phyloP scores from a whole-genome alignment of 192 early-diverging fungal genomes.

The Glomus cerebriforme region DNA sequence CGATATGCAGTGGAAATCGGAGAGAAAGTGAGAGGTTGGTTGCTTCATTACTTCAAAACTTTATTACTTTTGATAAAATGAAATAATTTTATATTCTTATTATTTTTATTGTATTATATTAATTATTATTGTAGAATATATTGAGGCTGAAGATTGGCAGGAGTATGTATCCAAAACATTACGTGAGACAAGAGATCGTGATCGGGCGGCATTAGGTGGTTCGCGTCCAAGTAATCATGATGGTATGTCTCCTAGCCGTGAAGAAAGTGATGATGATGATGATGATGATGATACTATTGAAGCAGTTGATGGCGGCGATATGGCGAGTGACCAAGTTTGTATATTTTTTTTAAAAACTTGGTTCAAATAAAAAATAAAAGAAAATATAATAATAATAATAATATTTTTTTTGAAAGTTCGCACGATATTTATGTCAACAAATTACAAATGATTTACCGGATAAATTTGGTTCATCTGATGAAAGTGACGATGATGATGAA shows the following conservation, averaged over 20 bases:
- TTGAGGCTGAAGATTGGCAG: slow-evolving; percentile 57
- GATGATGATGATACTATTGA: slow-evolving; percentile 60
- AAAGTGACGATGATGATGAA: slow-evolving; percentile 52
- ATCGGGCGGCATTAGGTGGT: slow-evolving; percentile 51
- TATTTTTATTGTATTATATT: neutral
- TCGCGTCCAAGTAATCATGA: slow-evolving; percentile 52
- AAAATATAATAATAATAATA: neutral
- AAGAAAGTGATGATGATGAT: slow-evolving; percentile 55
- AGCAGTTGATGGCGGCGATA: slow-evolving; percentile 56
- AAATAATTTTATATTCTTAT: neutral
- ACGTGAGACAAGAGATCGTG: slow-evolving; percentile 47
- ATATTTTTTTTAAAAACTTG: neutral
- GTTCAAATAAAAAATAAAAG: too few species aligned
- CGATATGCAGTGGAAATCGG: slow-evolving; percentile 40
- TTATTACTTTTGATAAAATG: neutral
- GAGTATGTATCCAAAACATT: slow-evolving; percentile 53
- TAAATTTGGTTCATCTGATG: slow-evolving; percentile 66
- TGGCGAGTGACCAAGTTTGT: slow-evolving; percentile 66
- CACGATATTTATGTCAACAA: slow-evolving; percentile 68
- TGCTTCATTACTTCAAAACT: neutral
- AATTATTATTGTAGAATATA: slow-evolving; percentile 39
- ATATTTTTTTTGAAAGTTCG: slow-evolving; percentile 55
- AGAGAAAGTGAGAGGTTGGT: slow-evolving; percentile 32
- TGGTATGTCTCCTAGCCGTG: slow-evolving; percentile 38
- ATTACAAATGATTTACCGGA: slow-evolving; percentile 72